Conservation (phyloP, 2,329 filamentous ascomycete genomes). For the Arachnopeziza araneosa region DNA sequence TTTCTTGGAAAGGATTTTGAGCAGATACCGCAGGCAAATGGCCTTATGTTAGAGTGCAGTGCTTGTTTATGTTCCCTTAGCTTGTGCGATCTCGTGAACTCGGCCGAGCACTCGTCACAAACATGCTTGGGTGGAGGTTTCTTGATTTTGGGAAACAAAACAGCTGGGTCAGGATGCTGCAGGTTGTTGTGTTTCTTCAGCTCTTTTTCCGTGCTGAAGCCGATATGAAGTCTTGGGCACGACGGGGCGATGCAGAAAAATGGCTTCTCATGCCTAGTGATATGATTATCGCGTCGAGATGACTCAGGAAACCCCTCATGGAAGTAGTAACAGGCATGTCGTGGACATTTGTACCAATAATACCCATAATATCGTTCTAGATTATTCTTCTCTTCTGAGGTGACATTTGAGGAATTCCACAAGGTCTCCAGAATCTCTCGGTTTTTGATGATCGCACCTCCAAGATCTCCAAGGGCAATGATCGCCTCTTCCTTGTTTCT, state of each 20-base stretch:
- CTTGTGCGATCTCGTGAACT: conserved; percentile 4
- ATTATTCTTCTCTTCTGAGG: background rate
- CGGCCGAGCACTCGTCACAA: conserved; percentile 6
- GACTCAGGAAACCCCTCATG: conserved; percentile 34
- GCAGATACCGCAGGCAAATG: conserved; percentile 1
- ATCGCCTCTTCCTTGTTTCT: conserved; percentile 9
- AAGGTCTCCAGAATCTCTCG: conserved; percentile 6
- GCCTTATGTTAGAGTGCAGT: background rate
- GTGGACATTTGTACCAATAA: conserved; percentile 34
- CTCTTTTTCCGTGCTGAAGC: conserved; percentile 13
- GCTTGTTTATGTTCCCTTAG: conserved; percentile 2
- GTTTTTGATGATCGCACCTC: conserved; percentile 3
- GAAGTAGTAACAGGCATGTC: conserved; percentile 35
- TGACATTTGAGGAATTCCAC: background rate
- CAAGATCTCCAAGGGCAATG: conserved; percentile 7
- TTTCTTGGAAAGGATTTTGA: conserved; percentile 4
- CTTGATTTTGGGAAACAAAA: conserved; percentile 10
- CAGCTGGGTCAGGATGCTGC: conserved; percentile 9
- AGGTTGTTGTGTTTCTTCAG: conserved; percentile 9
- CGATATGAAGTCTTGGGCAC: conserved; percentile 10
- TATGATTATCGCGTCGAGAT: conserved; percentile 29
- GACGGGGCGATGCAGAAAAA: conserved; percentile 29
- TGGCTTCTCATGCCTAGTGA: conserved; percentile 33
- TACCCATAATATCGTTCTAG: conserved; percentile 29
- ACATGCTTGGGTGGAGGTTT: conserved; percentile 5